phyloP scores from a whole-genome alignment of 768 basidiomycete species.

The Naganishia vishniacii region DNA sequence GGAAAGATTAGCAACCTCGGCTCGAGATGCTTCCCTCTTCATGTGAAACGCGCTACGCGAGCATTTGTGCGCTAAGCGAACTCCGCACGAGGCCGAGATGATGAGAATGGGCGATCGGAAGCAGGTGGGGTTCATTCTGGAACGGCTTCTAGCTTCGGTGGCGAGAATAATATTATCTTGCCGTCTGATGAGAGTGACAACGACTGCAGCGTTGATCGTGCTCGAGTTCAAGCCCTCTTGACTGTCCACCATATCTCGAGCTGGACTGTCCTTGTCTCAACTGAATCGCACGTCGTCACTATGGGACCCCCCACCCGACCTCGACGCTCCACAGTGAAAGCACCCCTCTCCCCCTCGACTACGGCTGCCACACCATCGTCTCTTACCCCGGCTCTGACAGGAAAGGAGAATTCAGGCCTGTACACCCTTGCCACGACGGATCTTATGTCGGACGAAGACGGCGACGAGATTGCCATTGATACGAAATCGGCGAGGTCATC shows the following conservation, averaged over 20 bases:
- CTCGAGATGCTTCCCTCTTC: not conserved
- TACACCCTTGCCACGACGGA: constrained; percentile 5
- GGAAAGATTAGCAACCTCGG: no score
- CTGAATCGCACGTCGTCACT: not conserved
- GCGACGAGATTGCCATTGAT: constrained; percentile 1
- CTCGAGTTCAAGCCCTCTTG: no score
- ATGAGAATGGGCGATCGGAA: no score
- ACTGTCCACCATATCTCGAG: no score
- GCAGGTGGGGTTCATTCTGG: no score
- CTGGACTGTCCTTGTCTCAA: not conserved
- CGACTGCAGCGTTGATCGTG: no score
- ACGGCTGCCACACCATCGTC: not conserved
- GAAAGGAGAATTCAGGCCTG: constrained; percentile 3
- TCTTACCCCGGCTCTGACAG: not conserved
- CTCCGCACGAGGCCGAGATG: no score
- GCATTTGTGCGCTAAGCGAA: no score
- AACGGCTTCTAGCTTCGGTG: no score
- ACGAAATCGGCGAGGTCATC: not conserved
- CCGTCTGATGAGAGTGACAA: no score
- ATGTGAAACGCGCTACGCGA: not conserved
- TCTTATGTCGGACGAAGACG: constrained; percentile 1
- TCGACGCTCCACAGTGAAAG: constrained; percentile 8
- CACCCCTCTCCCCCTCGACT: constrained; percentile 8
- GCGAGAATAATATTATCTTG: no score
- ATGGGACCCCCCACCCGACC: constrained; percentile 3